phyloP scores from a whole-genome alignment of 495 filamentous ascomycete genomes.

The Thozetella sp. region DNA sequence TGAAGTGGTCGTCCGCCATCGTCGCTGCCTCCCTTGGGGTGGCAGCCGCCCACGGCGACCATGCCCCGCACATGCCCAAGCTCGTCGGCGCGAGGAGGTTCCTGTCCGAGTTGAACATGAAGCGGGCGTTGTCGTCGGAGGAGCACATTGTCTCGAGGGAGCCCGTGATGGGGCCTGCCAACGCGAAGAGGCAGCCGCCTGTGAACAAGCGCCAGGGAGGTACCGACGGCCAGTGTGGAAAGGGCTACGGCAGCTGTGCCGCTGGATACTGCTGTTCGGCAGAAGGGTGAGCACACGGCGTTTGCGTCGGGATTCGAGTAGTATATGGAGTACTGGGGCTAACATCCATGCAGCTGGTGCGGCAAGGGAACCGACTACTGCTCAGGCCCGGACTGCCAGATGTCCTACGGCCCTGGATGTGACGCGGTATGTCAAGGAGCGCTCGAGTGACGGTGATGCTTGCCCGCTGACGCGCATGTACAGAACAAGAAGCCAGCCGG shows the following conservation, averaged over 20 bases:
- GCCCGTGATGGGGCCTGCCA: constrained; percentile 6
- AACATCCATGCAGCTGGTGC: constrained; percentile 53
- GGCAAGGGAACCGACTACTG: constrained; percentile 65
- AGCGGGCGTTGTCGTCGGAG: constrained; percentile 6
- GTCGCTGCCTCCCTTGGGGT: constrained; percentile 22
- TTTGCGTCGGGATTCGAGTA: constrained; percentile 10
- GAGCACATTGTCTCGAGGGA: constrained; percentile 1
- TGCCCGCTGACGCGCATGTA: constrained; percentile 5
- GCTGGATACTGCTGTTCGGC: constrained; percentile 64
- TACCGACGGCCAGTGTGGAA: constrained; percentile 35
- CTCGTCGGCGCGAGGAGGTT: constrained; percentile 35
- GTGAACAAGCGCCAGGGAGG: constrained; percentile 17
- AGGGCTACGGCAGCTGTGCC: constrained; percentile 49
- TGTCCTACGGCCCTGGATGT: constrained; percentile 65
- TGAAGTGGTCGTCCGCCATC: constrained; percentile 31
- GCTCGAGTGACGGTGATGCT: background rate
- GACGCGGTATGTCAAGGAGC: constrained; percentile 48
- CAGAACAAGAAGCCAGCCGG: constrained; percentile 62
- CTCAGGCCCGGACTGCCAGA: constrained; percentile 67
- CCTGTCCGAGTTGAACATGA: constrained; percentile 22
- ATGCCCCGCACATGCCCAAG: constrained; percentile 31
- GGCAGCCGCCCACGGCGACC: constrained; percentile 26
- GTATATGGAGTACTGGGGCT: constrained; percentile 21
- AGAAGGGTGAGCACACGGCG: constrained; percentile 46
- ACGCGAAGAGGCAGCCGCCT: background rate